phyloP scores from a whole-genome alignment of 176 grass and related monocot genomes.

The Alopecurus myosuroides region DNA sequence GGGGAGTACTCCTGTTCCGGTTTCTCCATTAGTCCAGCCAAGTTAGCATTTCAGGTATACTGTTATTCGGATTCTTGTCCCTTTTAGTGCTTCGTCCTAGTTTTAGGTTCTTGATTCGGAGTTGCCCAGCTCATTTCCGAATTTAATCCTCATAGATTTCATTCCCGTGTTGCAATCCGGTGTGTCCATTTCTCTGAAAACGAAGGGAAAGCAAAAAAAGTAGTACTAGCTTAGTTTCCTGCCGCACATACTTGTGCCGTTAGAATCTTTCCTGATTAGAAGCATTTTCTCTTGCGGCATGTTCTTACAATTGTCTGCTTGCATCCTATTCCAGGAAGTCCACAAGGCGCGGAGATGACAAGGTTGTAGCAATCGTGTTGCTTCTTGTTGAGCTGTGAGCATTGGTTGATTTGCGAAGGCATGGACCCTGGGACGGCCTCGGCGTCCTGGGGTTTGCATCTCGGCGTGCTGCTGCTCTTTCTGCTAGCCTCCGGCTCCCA shows the following conservation, averaged over 20 bases:
- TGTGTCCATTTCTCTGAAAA: constrained; percentile 22
- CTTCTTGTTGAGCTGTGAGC: background rate
- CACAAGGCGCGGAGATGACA: background rate
- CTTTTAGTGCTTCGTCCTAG: background rate
- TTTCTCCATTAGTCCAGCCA: too few species aligned
- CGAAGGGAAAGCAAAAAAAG: background rate
- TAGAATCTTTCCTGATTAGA: background rate
- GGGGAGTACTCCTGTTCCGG: constrained; percentile 4
- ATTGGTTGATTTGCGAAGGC: background rate
- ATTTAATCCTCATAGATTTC: background rate
- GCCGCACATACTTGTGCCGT: background rate
- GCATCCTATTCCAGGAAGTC: constrained; percentile 20
- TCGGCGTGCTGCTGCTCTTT: constrained; percentile 36
- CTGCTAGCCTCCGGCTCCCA: constrained; percentile 42
- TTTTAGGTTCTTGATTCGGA: constrained; percentile 2
- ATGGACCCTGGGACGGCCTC: constrained; percentile 22
- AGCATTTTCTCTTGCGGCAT: background rate
- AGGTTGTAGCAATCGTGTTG: background rate
- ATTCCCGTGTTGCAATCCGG: background rate
- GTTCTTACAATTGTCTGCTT: constrained; percentile 12
- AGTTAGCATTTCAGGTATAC: constrained; percentile 17
- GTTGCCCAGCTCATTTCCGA: background rate
- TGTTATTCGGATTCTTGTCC: background rate
- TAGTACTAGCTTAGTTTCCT: background rate
- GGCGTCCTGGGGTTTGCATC: constrained; percentile 22